phyloP scores from a whole-genome alignment of 257 asterid genomes.

The Verbena officinalis region DNA sequence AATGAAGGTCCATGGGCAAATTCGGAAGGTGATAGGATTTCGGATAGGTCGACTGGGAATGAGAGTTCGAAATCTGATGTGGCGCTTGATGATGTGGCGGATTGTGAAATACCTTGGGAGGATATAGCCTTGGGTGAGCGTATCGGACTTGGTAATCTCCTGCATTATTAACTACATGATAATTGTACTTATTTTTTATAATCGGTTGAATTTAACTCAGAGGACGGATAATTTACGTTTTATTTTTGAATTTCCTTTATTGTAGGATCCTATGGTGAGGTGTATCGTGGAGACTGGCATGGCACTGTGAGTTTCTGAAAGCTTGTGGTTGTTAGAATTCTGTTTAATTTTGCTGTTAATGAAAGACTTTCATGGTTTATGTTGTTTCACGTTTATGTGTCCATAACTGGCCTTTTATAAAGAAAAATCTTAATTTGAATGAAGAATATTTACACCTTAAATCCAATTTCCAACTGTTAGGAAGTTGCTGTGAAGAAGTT shows the following conservation, averaged over 20 bases:
- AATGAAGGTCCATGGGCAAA: constrained; percentile 50
- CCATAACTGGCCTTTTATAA: constrained; percentile 23
- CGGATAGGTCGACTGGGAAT: constrained; percentile 77
- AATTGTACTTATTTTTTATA: constrained; percentile 25
- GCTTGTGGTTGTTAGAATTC: constrained; percentile 22
- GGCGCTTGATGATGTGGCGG: constrained; percentile 90
- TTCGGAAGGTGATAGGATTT: constrained; percentile 80
- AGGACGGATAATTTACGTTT: constrained; percentile 7
- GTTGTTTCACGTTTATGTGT: constrained; percentile 13
- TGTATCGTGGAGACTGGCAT: constrained; percentile 96
- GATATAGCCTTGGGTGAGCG: constrained; percentile 98
- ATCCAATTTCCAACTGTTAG: constrained; percentile 45
- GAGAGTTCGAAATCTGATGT: constrained; percentile 79
- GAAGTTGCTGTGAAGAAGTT: constrained; percentile 98
- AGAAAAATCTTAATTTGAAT: constrained; percentile 28
- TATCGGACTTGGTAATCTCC: constrained; percentile 91
- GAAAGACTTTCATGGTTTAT: constrained; percentile 7
- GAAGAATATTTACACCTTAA: constrained; percentile 29
- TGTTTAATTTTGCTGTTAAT: not conserved
- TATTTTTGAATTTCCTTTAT: constrained; percentile 29
- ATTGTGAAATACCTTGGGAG: constrained; percentile 94
- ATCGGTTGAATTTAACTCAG: constrained; percentile 22
- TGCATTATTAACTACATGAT: constrained; percentile 32
- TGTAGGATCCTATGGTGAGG: constrained; percentile 98
- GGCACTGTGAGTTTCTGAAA: constrained; percentile 84